Base-by-base conservation (phyloP, 495 filamentous ascomycete genomes). In the Ramalina intermedia region DNA sequence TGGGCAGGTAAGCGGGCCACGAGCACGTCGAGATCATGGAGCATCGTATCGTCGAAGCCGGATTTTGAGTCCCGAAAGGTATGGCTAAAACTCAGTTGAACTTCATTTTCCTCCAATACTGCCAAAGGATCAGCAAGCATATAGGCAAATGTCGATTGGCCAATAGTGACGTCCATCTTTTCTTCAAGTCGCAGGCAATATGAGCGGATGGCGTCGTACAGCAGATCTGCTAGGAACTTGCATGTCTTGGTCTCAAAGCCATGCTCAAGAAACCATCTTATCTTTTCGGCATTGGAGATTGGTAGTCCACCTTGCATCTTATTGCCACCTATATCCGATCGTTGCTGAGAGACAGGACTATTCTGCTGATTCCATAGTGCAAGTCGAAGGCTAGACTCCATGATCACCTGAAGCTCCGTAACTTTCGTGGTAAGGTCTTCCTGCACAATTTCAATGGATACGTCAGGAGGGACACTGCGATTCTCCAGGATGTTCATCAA, bases 1-100 rank as follows among this genome's bases (percentile, higher is more conserved):
- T 87, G 77, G 1, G 87, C 84, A 0, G 91, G 89, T 3, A 82
- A 78, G 18, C 91, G 80, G n/a, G 84, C 84, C 8, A 96, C 87
- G 0, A 98, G 72, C 21, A 94, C 71, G 48, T 94, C 81, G n/a
- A 80, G 66, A 17, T 78, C 74, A 51, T 84, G 63, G 1, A 91
- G 62, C 33, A 75, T 61, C 12, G 68, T 76, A 51, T 79, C 82
- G 37, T 72, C 75, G 24, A 74, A 76, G 26, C 68, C 67, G 9
- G 66, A 63, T 13, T 63, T 50, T 8, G 75, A 67, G 23, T 81
- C 76, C 1, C 68, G 59, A 37, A 80, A 79, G 47, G 76, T 79
- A 0, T 63, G 72, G 0, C 90, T 94, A 52, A 96, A 90, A 7
- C 76, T 75, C 11, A 96, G 62, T 47, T 90, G 85, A 2, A 95